Percentiles rank a stretch among this genome's conserved stretches.
Conservation (phyloP, 345 rosid species). For the Corchorus olitorius region DNA sequence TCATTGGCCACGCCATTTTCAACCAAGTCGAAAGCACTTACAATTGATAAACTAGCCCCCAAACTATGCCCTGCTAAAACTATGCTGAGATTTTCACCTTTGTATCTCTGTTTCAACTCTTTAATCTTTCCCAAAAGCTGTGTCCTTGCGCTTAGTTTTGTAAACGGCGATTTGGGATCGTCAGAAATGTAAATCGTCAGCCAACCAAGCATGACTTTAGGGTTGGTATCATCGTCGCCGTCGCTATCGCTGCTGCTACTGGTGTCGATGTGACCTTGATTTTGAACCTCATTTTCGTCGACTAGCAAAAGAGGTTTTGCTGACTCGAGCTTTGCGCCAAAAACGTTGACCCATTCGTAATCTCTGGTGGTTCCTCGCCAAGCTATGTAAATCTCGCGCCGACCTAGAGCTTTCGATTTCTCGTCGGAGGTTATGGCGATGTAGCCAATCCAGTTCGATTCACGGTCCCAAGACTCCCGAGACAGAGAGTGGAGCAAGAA, state of each 20-base stretch:
- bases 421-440: constrained; percentile 74
- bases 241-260: constrained; percentile 41
- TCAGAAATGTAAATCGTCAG: constrained; percentile 66
- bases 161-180: constrained; percentile 62
- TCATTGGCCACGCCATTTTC: constrained; percentile 61
- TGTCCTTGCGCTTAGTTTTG: constrained; percentile 54
- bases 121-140: constrained; percentile 59
- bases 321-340: constrained; percentile 63
- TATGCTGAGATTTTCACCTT: constrained; percentile 60
- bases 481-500: constrained; percentile 70
- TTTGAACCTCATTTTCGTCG: background rate
- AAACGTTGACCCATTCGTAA: constrained; percentile 75
- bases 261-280: background rate
- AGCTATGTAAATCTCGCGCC: constrained; percentile 74
- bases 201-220: constrained; percentile 88
- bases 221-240: constrained; percentile 34
- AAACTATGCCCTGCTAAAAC: constrained; percentile 78
- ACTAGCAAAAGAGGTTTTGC: constrained; percentile 43
- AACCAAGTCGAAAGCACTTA: constrained; percentile 66
- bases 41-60: constrained; percentile 74
- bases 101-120: constrained; percentile 49
- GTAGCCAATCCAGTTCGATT: constrained; percentile 95
- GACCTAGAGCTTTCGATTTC: constrained; percentile 42
- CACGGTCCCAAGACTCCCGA: constrained; percentile 91
- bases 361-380: constrained; percentile 82